Base-by-base conservation (phyloP, 768 basidiomycete species). In the Atractiella rhizophila region DNA sequence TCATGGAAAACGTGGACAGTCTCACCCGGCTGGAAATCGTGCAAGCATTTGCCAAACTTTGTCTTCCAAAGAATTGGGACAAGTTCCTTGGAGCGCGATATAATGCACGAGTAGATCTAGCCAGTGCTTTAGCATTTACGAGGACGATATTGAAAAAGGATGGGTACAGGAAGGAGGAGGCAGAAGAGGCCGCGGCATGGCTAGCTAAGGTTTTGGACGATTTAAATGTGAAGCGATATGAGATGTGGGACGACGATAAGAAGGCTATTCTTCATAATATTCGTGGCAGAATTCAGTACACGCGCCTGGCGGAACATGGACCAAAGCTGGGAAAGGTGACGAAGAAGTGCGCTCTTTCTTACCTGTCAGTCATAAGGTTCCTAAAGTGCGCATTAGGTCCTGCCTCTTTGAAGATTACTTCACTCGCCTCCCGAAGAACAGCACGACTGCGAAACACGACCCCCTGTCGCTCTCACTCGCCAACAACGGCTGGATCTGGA, bases 401-500 rank as follows among this genome's bases (percentile, higher is more conserved):
- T 83, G 88, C 18, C 64, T 98, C 32, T 76, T 82, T 32, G 91
- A 96, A 54, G 59, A 68, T 4, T 94, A 94, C 62, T 98, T 98
- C 60, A 94, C 85, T 2, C 74, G 83, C 20, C 58, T 94, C 11
- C 64, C 63, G 48, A 28, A 67, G 20, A 64, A 63, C 46, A 47
- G 43, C 11, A 52, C 47, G 4, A 66, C 65, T 0, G 40, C 54
- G 24, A 65, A 65, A 46, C 62, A 64, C 39, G 63, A 70, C 35
- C 62, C 65, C 4, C 47, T 52, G 13, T 62, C 67, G 12, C 77
- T 83, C 54, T 74, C 78, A 2, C 63, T 98, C 23, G 91, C 88
- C 5, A 94, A 96, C 60, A 98, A 98, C 55, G 91, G 91, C 3
- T 98, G 91, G 91, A 83, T 98, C 49, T 98, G 91, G 88, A 63